Percentiles rank a stretch among this genome's conserved stretches.
Conservation (phyloP, 2,329 filamentous ascomycete genomes). For the Botrytis deweyae region DNA sequence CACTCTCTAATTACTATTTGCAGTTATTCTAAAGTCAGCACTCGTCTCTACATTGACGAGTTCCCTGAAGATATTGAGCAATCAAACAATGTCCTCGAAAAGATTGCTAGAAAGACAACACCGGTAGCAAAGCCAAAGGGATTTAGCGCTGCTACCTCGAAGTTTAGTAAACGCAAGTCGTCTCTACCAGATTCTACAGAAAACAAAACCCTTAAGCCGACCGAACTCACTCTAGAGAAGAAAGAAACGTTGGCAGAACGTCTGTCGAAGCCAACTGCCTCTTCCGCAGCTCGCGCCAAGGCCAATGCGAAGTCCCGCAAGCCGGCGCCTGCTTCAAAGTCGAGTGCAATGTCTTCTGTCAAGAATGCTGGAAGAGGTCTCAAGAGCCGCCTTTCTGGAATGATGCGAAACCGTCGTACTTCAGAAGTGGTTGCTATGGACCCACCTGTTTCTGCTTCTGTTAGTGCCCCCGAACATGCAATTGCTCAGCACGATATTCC, state of each 20-base stretch:
- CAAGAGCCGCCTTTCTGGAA: constrained; percentile 15
- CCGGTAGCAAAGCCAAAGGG: not conserved
- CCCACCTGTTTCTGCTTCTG: too few relatives aligned
- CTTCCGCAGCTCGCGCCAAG: not conserved
- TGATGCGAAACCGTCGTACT: constrained; percentile 3
- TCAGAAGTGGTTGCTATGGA: not conserved
- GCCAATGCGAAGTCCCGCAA: not conserved
- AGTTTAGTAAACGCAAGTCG: not conserved
- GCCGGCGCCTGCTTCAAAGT: not conserved
- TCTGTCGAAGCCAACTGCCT: constrained; percentile 3
- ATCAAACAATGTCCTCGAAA: not conserved
- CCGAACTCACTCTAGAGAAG: not conserved
- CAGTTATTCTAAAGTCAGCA: not conserved
- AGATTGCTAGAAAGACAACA: not conserved
- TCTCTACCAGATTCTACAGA: constrained; percentile 3
- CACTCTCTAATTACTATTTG: not conserved
- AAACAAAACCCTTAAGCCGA: not conserved
- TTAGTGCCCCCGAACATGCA: not conserved
- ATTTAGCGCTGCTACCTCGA: not conserved
- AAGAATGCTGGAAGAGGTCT: constrained; percentile 21
- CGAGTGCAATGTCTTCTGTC: constrained; percentile 1
- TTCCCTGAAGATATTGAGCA: not conserved
- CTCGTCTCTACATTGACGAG: not conserved
- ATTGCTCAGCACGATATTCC: too few relatives aligned
- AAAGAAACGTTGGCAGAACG: not conserved